Evolutionary conservation across 768 basidiomycete genomes (phyloP), one percentile per base, ranked within the genome.

Genomic region (Atractiella rhizophila): DNA sequence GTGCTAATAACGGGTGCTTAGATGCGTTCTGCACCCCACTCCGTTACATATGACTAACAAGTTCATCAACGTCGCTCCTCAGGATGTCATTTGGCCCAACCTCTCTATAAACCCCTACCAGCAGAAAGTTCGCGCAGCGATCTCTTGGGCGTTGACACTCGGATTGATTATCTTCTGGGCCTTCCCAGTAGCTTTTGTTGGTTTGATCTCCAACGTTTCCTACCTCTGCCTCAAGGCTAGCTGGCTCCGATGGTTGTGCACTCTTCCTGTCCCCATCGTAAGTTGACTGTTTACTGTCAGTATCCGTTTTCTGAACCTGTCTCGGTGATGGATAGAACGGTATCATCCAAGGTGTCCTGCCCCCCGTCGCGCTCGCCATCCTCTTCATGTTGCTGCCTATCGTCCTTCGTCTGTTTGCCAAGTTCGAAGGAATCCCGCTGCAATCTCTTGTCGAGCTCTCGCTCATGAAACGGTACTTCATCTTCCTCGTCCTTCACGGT

Each of bases 41-140:
- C 52, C 52, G 9, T 43, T 60, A 30, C 47, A 54, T 13, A 91
- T 94, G 82, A 64, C 66, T 9, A 63, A 63, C 21, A 70, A 71
- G 37, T 76, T 73, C 53, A 66, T 74, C 29, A 86, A 91, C 56
- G 73, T 88, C 39, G 67, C 75, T 0, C 85, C 86, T 0, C 65
- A 68, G 23, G 85, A 91, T 58, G 75, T 98, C 34, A 75, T 96
- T 47, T 96, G 88, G 86, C 60, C 66, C 4, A 94, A 91, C 56
- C 64, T 98, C 8, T 68, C 70, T 24, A 57, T 96, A 63, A 88
- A 86, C 55, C 76, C 82, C 1, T 94, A 91, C 51, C 81, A 86
- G 56, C 66, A 66, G 47, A 71, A 71, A 53, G 61, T 75, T 33
- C 71, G 82, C 21, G 52, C 61, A 44, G 66, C 64, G 15, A 60